A percentile compares a stretch with the other conserved stretches of the same genome.
These are phyloP conservation scores for Saussurea involucrata DNA, from an alignment of 129 eudicot genomes.

Conservation along the genomic window DNA sequence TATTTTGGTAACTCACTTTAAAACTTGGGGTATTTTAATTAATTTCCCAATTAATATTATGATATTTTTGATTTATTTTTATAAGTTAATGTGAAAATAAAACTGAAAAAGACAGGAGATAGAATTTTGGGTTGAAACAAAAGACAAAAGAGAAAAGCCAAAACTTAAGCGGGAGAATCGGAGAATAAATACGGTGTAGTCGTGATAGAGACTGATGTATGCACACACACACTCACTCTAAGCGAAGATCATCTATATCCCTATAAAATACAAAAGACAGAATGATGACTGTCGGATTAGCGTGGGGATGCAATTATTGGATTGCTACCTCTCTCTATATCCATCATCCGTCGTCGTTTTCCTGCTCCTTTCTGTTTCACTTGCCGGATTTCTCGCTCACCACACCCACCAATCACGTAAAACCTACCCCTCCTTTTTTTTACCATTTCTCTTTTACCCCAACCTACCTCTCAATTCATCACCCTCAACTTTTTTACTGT, in stretches of 20 bases:
- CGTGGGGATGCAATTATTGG: conserved; percentile 64
- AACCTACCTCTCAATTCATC: not conserved
- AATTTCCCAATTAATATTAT: no score
- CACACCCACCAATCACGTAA: conserved; percentile 26
- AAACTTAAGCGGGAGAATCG: conserved; percentile 29
- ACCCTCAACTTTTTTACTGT: not conserved
- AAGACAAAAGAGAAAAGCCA: conserved; percentile 33
- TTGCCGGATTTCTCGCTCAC: conserved; percentile 55
- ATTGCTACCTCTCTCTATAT: conserved; percentile 28
- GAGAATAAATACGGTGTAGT: conserved; percentile 17
- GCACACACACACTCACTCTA: conserved; percentile 26
- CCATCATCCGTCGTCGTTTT: conserved; percentile 35
- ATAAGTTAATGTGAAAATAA: not conserved
- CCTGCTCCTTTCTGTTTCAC: conserved; percentile 17
- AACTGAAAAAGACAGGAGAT: not conserved
- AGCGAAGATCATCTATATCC: conserved; percentile 23
- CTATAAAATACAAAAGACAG: conserved; percentile 35
- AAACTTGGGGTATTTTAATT: no score
- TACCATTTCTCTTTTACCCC: conserved; percentile 5
- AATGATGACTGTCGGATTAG: conserved; percentile 61
- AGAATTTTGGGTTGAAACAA: conserved; percentile 14
- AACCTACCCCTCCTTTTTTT: not conserved
- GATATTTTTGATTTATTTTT: no score
- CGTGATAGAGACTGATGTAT: conserved; percentile 36
- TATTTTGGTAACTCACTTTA: no score